Evolutionary conservation across 441 rosid genomes (phyloP), one percentile per base, ranked within the genome.

Genomic region (Populus hybrid): DNA sequence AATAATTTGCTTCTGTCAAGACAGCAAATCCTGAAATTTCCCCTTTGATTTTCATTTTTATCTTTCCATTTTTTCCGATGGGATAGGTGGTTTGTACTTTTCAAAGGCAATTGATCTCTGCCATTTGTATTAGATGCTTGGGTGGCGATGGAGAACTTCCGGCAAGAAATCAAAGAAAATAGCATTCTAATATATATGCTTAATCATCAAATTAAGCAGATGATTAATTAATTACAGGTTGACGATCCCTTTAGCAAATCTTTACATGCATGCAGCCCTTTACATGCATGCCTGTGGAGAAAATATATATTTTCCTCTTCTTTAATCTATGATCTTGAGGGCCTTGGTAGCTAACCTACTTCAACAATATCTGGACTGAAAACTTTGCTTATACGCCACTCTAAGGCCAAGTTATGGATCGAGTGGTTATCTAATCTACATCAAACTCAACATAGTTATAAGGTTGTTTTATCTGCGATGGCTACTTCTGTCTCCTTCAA

Each of bases 311-410:
- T 46, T n/a, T 30, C n/a, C 72, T 10, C 14, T 20, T 28, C 67
- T n/a, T 3, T 16, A 11, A 21, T 3, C 38, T n/a, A 8, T 70
- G 24, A 9, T 10, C 42, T 11, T 20, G 2, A 70, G 20, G 18
- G 2, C 57, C 30, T 11, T 73, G 4, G 66, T 11, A 26, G 67
- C 66, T 46, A 46, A 70, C 71, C 75, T 73, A 70, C 28, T 59
- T 6, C 32, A 40, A 73, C 10, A 18, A 26, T 26, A 2, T 30
- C 67, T 35, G 69, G 59, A 24, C 63, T n/a, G 23, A 40, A 11
- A 36, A 12, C 20, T 50, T 88, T 83, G 85, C 89, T 88, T 86
- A 73, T 32, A 88, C 74, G 79, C 75, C 78, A 88, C 83, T 80
- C 85, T 32, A 77, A 70, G 70, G 53, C n/a, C 79, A 77, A 80